Conservation (phyloP, 2,329 filamentous ascomycete species). For the Zasmidium angulare region DNA sequence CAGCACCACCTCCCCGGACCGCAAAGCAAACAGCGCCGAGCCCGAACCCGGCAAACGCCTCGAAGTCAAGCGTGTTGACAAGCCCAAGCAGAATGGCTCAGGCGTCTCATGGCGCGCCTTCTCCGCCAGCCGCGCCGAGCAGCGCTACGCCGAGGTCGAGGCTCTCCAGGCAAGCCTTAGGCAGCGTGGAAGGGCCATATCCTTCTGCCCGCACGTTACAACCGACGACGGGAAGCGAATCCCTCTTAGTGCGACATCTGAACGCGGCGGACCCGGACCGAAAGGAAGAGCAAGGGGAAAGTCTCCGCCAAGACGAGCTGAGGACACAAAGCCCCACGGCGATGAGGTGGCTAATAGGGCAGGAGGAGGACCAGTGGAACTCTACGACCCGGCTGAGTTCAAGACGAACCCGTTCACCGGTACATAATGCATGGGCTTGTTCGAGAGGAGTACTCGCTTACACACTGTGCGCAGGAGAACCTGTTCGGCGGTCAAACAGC, state of each 20-base stretch:
- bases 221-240: constrained; percentile 36
- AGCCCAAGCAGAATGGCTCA: constrained; percentile 32
- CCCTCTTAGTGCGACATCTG: constrained; percentile 26
- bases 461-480: constrained; percentile 22
- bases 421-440: constrained; percentile 17
- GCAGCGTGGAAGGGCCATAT: constrained; percentile 35
- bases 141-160: constrained; percentile 34
- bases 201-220: constrained; percentile 33
- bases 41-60: constrained; percentile 16
- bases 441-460: neutral
- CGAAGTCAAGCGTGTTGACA: constrained; percentile 34
- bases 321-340: constrained; percentile 28
- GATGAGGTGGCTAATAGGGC: constrained; percentile 32
- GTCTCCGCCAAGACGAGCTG: constrained; percentile 31
- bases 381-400: constrained; percentile 27
- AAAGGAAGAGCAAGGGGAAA: constrained; percentile 23
- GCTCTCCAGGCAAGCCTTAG: constrained; percentile 32
- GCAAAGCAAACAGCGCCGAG: neutral
- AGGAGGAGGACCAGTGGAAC: constrained; percentile 19
- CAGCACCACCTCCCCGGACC: constrained; percentile 10
- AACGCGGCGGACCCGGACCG: constrained; percentile 15
- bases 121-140: constrained; percentile 33
- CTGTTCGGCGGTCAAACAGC: constrained; percentile 25
- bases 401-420: constrained; percentile 35
- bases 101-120: constrained; percentile 38